phyloP scores from a whole-genome alignment of 2,329 filamentous ascomycete genomes.

The Clarireedia monteithiana region DNA sequence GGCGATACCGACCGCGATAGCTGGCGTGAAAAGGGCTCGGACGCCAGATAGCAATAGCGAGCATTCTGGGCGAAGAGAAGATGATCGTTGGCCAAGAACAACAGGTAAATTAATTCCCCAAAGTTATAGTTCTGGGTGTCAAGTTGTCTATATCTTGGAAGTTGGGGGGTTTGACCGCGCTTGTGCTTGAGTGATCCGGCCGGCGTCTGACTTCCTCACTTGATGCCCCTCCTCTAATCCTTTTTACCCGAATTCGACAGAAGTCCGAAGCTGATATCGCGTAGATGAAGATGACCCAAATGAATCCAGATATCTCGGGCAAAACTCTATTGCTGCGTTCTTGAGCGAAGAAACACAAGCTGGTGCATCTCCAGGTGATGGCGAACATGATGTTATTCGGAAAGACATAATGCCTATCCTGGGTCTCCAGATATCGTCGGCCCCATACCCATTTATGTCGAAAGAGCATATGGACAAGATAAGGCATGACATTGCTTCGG shows the following conservation, averaged over 20 bases:
- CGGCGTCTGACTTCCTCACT: neutral
- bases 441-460: conserved; percentile 61
- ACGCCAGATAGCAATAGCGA: conserved; percentile 27
- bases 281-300: conserved; percentile 45
- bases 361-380: conserved; percentile 44
- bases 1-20: conserved; percentile 10
- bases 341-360: conserved; percentile 48
- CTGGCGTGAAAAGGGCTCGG: conserved; percentile 22
- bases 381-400: conserved; percentile 41
- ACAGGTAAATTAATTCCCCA: conserved; percentile 20
- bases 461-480: conserved; percentile 51
- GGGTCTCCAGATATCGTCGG: conserved; percentile 53
- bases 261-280: conserved; percentile 3
- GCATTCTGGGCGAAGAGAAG: conserved; percentile 21
- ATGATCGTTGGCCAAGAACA: conserved; percentile 27
- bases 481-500: conserved; percentile 51
- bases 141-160: neutral
- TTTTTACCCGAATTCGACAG: neutral
- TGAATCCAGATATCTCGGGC: conserved; percentile 54
- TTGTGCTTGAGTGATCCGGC: neutral
- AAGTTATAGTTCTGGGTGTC: neutral
- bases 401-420: conserved; percentile 60
- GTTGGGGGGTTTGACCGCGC: neutral
- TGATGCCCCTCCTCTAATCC: neutral
- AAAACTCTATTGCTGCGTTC: conserved; percentile 61